Evolutionary conservation across 257 asterid species (phyloP).

Genomic region (Echium plantagineum): DNA sequence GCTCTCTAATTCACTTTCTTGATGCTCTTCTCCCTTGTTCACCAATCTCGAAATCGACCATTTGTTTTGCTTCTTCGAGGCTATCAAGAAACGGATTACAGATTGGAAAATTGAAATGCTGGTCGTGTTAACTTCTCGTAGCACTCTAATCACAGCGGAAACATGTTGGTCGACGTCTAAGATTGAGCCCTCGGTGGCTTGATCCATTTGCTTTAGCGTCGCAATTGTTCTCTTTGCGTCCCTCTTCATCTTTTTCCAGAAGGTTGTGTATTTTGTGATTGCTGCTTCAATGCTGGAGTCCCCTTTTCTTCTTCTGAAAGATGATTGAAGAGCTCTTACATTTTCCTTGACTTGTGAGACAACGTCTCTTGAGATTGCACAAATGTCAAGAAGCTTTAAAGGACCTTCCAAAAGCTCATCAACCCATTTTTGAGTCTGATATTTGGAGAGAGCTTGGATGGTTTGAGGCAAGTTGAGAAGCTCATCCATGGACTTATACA

Average conservation of each 20-base stretch:
- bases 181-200: neutral
- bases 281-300: slow-evolving; percentile 6
- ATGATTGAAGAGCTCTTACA: slow-evolving; percentile 5
- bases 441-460: slow-evolving; percentile 7
- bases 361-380: slow-evolving; percentile 1
- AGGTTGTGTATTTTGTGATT: slow-evolving; percentile 10
- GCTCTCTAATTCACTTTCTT: slow-evolving; percentile 14
- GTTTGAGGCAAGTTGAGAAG: slow-evolving; percentile 11
- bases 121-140: slow-evolving; percentile 9
- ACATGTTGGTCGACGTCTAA: slow-evolving; percentile 11
- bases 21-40: slow-evolving; percentile 4
- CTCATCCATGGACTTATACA: slow-evolving; percentile 6
- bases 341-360: slow-evolving; percentile 9
- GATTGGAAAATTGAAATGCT: slow-evolving; percentile 4
- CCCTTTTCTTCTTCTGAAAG: slow-evolving; percentile 8
- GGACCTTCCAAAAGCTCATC: slow-evolving; percentile 9
- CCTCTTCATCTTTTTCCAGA: slow-evolving; percentile 21
- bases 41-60: slow-evolving; percentile 13
- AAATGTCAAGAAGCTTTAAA: slow-evolving; percentile 9
- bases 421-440: slow-evolving; percentile 5
- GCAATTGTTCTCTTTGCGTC: slow-evolving; percentile 13
- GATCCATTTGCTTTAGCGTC: slow-evolving; percentile 16
- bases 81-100: slow-evolving; percentile 6
- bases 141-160: slow-evolving; percentile 11
- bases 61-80: neutral